Base-by-base conservation (phyloP, 139 green algal species). In the Chlorella sorokiniana region DNA sequence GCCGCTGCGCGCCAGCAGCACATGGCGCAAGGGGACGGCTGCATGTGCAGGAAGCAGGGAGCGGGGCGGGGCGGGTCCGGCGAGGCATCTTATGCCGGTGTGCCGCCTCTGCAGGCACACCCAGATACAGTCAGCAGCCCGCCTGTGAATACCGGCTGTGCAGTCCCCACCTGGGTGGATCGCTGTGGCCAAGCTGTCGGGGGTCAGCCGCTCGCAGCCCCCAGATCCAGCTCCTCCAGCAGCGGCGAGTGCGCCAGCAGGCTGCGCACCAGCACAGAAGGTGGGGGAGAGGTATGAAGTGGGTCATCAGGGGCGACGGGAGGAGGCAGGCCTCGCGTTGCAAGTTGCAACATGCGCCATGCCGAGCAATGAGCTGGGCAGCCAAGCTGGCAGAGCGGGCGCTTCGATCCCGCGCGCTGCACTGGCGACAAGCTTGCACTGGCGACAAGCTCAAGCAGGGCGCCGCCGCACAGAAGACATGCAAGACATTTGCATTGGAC, bases 201-300 rank as follows among this genome's bases (percentile, higher is more conserved):
- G 56, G 0, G 75, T 62, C 59, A 81, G 59, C 41, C 75, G 75
- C 40, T 71, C 75, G 75, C 75, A 81, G 75, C 75, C 56, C 75
- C 44, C 16, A 81, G n/a, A 27, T 81, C 75, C 40, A 81, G 59
- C 16, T 81, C 29, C 41, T 81, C 59, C n/a, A 81, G 56, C 40
- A 62, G 75, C 16, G 75, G 40, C 4, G 59, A 61, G 29, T 45
- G 59, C 2, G 75, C 75, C 59, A 81, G 59, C 75, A 81, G 59
- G 10, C 75, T 78, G 48, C 69, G 33, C 27, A 40, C 2, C 1
- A 31, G 23, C 22, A 37, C 22, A 11, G 67, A 6, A 18, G 68
- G 41, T 3, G 37, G 25, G 41, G 22, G 8, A 38, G 38, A 29
- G 9, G 20, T 42, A 44, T 5, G n/a, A n/a, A n/a, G n/a, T n/a